A percentile compares a stretch with the other conserved stretches of the same genome.
These are phyloP conservation scores for Corymbia maculata DNA, from an alignment of 345 rosid species.

Conservation along the genomic window DNA sequence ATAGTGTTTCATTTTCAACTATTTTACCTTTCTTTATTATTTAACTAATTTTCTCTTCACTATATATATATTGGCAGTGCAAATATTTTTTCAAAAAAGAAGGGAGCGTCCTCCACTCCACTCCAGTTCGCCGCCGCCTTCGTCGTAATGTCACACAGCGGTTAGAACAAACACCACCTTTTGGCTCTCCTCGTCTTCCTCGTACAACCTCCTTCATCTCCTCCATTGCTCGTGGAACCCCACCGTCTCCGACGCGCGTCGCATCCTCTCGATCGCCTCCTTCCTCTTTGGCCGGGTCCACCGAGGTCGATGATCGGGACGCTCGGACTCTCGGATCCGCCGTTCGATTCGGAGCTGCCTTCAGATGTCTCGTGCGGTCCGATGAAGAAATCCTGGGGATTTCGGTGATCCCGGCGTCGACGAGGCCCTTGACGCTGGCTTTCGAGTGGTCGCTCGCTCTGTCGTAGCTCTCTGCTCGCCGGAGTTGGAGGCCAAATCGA, in stretches of 20 bases:
- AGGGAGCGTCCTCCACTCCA: no score
- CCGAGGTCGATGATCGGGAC: slow-evolving; percentile 33
- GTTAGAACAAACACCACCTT: slow-evolving; percentile 5
- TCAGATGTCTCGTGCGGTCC: background rate
- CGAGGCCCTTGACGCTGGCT: slow-evolving; percentile 8
- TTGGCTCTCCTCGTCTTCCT: slow-evolving; percentile 6
- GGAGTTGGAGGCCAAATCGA: no score
- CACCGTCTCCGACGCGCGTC: slow-evolving; percentile 5
- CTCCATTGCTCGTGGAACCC: slow-evolving; percentile 14
- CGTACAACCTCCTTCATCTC: background rate
- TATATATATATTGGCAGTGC: no score
- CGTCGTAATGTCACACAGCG: background rate
- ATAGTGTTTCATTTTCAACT: no score
- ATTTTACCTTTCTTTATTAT: no score
- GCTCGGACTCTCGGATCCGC: background rate
- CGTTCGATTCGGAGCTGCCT: background rate
- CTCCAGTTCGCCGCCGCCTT: slow-evolving; percentile 24
- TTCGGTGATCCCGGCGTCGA: background rate
- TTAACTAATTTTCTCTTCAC: no score
- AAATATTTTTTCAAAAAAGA: no score
- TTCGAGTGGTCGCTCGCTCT: slow-evolving; percentile 2
- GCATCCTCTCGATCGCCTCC: background rate
- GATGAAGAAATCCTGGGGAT: slow-evolving; percentile 3
- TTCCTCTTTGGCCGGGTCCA: background rate
- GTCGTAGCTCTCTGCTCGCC: background rate